phyloP scores from a whole-genome alignment of 495 filamentous ascomycete genomes.

The Lepidopterella palustris region DNA sequence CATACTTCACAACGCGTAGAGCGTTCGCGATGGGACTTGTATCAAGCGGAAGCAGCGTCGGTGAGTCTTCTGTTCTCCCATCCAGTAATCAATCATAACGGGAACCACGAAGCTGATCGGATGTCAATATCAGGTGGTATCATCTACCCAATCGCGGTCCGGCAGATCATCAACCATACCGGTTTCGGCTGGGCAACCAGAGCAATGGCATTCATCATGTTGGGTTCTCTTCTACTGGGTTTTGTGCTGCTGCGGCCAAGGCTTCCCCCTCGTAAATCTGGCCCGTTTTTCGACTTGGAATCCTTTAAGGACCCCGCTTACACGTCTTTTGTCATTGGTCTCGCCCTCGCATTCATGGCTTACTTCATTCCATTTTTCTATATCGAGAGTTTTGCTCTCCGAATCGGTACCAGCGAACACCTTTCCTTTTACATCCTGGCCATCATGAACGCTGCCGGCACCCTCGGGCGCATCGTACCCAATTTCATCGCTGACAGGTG shows the following conservation, averaged over 20 bases:
- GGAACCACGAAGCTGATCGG: too few species aligned
- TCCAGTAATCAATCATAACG: neutral
- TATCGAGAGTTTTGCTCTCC: slow-evolving; percentile 10
- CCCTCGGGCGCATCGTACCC: slow-evolving; percentile 12
- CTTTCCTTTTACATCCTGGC: slow-evolving; percentile 12
- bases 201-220: slow-evolving; percentile 9
- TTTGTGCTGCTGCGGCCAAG: neutral
- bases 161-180: slow-evolving; percentile 4
- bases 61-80: neutral
- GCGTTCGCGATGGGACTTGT: slow-evolving; percentile 45
- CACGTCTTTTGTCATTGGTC: slow-evolving; percentile 1
- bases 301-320: neutral
- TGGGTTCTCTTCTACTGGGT: neutral
- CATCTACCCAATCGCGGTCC: neutral
- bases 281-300: neutral
- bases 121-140: neutral
- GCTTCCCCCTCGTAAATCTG: neutral
- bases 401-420: neutral
- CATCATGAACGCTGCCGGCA: slow-evolving; percentile 13
- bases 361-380: slow-evolving; percentile 16
- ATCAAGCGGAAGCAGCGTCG: slow-evolving; percentile 32
- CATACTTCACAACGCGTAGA: slow-evolving; percentile 40
- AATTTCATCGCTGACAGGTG: slow-evolving; percentile 18
- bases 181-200: slow-evolving; percentile 18
- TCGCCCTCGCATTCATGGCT: slow-evolving; percentile 7